Evolutionary conservation across 2,329 filamentous ascomycete species (phyloP), one percentile per base, ranked within the genome.

Genomic region (Aciculosporium take): DNA sequence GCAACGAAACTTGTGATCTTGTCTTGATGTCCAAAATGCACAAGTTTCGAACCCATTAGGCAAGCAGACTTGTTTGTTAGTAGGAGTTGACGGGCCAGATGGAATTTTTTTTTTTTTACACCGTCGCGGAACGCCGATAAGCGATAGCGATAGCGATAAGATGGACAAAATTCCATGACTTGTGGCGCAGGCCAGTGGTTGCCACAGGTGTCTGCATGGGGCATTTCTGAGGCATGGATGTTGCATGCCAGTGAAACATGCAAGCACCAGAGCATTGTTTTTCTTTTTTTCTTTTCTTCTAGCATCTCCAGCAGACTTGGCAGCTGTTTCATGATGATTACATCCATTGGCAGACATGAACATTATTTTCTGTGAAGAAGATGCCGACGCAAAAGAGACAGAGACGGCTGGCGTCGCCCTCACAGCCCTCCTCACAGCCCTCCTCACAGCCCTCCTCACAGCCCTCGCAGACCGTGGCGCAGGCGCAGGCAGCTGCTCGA

Each of bases 381-480:
- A 62, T 62, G 59, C 44, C 53, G 46, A 51, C 56, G 36, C 58
- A 58, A 44, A 62, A 61, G 49, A 53, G 53, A 49, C 53, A 51
- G 44, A 53, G 58, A 35, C 53, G n/a, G n/a, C n/a, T n/a, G n/a
- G n/a, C n/a, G n/a, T n/a, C n/a, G n/a, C n/a, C n/a, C n/a, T n/a
- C n/a, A n/a, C n/a, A n/a, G n/a, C n/a, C n/a, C n/a, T n/a, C n/a
- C n/a, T n/a, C n/a, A n/a, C n/a, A n/a, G n/a, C n/a, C n/a, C n/a
- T n/a, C n/a, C n/a, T n/a, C n/a, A n/a, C n/a, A n/a, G n/a, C n/a
- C n/a, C n/a, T n/a, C n/a, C n/a, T n/a, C n/a, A n/a, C n/a, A n/a
- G n/a, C n/a, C n/a, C 28, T 42, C 46, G 37, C 46, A 49, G 46
- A 12, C 12, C 17, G 15, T 23, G 36, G 39, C 36, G 24, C 35